phyloP scores from a whole-genome alignment of 257 asterid genomes.

The Nicotiana undulata region DNA sequence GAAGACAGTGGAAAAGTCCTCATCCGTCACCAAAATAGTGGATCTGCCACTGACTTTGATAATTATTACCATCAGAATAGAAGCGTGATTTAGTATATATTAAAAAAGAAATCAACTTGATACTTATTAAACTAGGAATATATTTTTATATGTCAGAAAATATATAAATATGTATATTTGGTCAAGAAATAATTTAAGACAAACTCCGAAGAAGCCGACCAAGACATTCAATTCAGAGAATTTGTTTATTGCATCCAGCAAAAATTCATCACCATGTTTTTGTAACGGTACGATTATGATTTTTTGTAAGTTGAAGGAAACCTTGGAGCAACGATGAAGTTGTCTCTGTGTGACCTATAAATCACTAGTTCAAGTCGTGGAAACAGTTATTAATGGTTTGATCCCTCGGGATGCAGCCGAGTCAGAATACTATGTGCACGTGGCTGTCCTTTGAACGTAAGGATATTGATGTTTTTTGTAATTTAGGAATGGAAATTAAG shows the following conservation, averaged over 20 bases:
- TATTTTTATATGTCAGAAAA: background rate
- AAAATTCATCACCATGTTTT: background rate
- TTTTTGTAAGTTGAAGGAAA: too few relatives aligned
- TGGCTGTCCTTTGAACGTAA: too few relatives aligned
- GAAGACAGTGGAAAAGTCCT: background rate
- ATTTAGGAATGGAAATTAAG: background rate
- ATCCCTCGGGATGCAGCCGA: too few relatives aligned
- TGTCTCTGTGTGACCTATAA: too few relatives aligned
- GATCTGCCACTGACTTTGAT: background rate
- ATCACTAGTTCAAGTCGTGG: too few relatives aligned
- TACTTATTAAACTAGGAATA: background rate
- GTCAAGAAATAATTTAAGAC: too few relatives aligned
- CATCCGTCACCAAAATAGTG: background rate
- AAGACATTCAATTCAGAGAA: background rate
- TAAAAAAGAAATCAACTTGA: too few relatives aligned
- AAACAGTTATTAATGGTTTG: too few relatives aligned
- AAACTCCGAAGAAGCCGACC: background rate
- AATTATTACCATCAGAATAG: background rate
- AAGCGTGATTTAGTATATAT: background rate
- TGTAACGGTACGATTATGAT: background rate
- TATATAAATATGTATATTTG: background rate
- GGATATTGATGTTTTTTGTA: background rate
- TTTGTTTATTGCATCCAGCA: background rate
- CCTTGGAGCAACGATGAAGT: too few relatives aligned
- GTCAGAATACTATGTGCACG: too few relatives aligned